These are phyloP conservation scores for Colletotrichum orchidophilum DNA, from an alignment of 2,329 filamentous ascomycete genomes.

Conservation along the genomic window DNA sequence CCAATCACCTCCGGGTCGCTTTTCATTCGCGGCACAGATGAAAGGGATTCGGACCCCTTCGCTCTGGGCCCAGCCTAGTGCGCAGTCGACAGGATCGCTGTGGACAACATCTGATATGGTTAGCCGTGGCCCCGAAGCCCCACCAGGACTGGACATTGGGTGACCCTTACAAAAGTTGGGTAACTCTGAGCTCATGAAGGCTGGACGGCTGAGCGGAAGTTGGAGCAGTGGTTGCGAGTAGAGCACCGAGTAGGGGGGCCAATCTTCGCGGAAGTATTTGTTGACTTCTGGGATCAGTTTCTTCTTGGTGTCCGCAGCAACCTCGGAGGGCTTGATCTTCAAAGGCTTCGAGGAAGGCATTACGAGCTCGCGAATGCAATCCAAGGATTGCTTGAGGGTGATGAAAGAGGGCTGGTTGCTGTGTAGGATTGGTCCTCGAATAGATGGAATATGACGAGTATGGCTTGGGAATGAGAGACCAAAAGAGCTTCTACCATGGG, in stretches of 20 bases:
- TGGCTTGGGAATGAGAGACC: constrained; percentile 14
- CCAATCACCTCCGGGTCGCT: constrained; percentile 82
- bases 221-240: constrained; percentile 61
- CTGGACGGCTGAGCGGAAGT: constrained; percentile 50
- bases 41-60: constrained; percentile 63
- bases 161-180: constrained; percentile 30
- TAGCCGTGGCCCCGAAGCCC: neutral
- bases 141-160: too few species aligned
- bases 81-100: constrained; percentile 16
- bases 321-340: constrained; percentile 72
- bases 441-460: neutral
- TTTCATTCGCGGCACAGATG: constrained; percentile 80
- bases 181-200: constrained; percentile 28
- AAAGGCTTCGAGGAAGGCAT: constrained; percentile 47
- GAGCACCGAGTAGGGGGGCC: constrained; percentile 67
- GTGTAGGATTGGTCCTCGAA: neutral
- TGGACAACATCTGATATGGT: constrained; percentile 37
- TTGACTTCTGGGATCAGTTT: constrained; percentile 74
- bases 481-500: neutral
- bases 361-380: neutral
- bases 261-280: constrained; percentile 62
- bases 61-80: constrained; percentile 26
- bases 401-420: neutral
- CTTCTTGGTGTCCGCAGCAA: constrained; percentile 78
- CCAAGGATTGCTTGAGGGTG: neutral